Evolutionary conservation across 2,329 filamentous ascomycete species (phyloP).

Genomic region (Ophiostoma quercus): DNA sequence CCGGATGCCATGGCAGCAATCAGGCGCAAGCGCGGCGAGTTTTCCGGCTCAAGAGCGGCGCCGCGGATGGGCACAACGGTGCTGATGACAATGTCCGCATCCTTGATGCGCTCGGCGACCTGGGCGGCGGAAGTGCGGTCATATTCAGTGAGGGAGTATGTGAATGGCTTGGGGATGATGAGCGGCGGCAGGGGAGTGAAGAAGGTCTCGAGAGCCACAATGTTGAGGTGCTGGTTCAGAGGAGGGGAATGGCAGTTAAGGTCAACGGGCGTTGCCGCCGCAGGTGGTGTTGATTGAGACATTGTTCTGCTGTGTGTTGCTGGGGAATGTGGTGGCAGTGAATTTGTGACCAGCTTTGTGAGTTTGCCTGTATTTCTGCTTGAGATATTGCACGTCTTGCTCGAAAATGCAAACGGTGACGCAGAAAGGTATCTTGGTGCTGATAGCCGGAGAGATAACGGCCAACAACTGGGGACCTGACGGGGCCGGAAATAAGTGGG

Average conservation of each 20-base stretch:
- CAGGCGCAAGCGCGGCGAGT: slow-evolving; percentile 33
- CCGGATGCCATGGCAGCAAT: slow-evolving; percentile 32
- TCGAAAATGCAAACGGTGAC: background rate
- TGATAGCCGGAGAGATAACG: slow-evolving; percentile 4
- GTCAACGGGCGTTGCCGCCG: background rate
- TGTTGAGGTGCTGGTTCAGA: slow-evolving; percentile 30
- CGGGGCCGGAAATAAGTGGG: slow-evolving; percentile 7
- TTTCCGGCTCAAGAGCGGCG: slow-evolving; percentile 26
- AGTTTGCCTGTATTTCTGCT: background rate
- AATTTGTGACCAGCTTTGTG: background rate
- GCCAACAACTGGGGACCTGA: background rate
- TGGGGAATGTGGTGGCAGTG: background rate
- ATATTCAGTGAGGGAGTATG: slow-evolving; percentile 33
- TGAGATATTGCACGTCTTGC: background rate
- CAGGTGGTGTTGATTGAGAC: background rate
- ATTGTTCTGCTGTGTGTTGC: background rate
- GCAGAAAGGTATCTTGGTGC: background rate
- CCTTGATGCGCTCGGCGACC: slow-evolving; percentile 32
- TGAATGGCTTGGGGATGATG: slow-evolving; percentile 29
- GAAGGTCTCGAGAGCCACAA: slow-evolving; percentile 36
- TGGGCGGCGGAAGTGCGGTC: slow-evolving; percentile 30
- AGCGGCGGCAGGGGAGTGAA: slow-evolving; percentile 34
- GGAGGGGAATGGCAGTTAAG: slow-evolving; percentile 17
- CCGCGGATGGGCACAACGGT: slow-evolving; percentile 33
- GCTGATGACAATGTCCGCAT: slow-evolving; percentile 37